Conservation (phyloP, 2,329 filamentous ascomycete species). For the Teratosphaeria zuluensis region DNA sequence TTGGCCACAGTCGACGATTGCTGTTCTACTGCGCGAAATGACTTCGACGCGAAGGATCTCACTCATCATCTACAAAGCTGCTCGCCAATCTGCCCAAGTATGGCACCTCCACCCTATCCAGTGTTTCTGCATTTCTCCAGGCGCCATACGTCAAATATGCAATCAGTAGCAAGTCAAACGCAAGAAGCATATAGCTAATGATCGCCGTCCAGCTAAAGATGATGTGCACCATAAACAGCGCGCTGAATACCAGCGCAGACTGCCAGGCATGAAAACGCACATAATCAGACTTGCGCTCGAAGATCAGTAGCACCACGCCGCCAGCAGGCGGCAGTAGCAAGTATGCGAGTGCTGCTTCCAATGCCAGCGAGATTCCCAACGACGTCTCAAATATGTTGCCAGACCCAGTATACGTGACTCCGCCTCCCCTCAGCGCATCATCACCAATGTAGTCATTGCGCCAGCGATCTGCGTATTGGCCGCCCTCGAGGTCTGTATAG, state of each 20-base stretch:
- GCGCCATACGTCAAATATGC: slow-evolving; percentile 67
- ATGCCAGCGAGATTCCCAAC: slow-evolving; percentile 73
- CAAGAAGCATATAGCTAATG: slow-evolving; percentile 73
- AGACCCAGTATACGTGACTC: slow-evolving; percentile 35
- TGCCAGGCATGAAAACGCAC: slow-evolving; percentile 98
- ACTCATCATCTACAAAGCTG: slow-evolving; percentile 53
- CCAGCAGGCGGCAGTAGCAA: slow-evolving; percentile 75
- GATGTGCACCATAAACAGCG: slow-evolving; percentile 64
- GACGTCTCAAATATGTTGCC: slow-evolving; percentile 79
- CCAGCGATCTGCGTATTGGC: slow-evolving; percentile 6
- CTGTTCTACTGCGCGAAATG: too few species aligned
- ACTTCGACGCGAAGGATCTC: not conserved
- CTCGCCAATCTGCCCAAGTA: slow-evolving; percentile 79
- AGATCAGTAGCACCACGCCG: slow-evolving; percentile 69
- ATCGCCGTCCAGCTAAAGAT: slow-evolving; percentile 77
- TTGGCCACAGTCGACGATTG: not conserved
- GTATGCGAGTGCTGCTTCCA: slow-evolving; percentile 87
- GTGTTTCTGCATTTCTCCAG: slow-evolving; percentile 67
- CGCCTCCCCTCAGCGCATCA: slow-evolving; percentile 16
- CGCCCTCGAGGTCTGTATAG: slow-evolving; percentile 23
- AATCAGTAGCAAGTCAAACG: slow-evolving; percentile 66
- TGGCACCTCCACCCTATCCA: slow-evolving; percentile 69
- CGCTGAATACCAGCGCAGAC: slow-evolving; percentile 25
- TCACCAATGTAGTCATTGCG: slow-evolving; percentile 22
- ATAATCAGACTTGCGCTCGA: slow-evolving; percentile 94